Percentiles rank a stretch among this genome's conserved stretches.
phyloP scores from a whole-genome alignment of 2,329 filamentous ascomycete species.

The Alternaria longipes region DNA sequence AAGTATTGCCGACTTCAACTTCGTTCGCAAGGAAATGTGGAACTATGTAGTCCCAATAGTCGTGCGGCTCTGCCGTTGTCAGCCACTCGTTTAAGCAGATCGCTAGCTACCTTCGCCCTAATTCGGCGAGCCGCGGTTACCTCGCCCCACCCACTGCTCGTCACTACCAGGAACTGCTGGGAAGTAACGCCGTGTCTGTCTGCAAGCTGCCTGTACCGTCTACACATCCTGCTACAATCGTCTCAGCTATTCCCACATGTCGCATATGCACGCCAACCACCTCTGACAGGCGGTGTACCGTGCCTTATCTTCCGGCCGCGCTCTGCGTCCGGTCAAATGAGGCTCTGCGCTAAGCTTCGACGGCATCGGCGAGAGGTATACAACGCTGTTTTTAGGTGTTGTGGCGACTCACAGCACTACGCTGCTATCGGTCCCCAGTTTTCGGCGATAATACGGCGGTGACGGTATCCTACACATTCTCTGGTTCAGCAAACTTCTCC shows the following conservation, averaged over 20 bases:
- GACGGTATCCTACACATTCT: conserved; percentile 40
- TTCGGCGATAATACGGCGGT: conserved; percentile 33
- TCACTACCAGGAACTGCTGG: conserved; percentile 24
- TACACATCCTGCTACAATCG: conserved; percentile 15
- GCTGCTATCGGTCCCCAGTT: conserved; percentile 36
- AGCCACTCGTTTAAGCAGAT: conserved; percentile 16
- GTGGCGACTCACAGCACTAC: conserved; percentile 34
- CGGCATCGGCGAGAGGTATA: conserved; percentile 30
- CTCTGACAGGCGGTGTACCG: conserved; percentile 23
- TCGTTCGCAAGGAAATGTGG: background rate
- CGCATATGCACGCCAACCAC: conserved; percentile 16
- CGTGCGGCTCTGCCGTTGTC: conserved; percentile 24
- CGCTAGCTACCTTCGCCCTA: conserved; percentile 13
- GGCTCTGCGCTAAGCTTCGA: conserved; percentile 28
- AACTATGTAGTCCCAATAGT: conserved; percentile 6
- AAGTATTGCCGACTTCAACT: conserved; percentile 17
- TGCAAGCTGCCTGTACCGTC: conserved; percentile 21
- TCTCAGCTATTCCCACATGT: conserved; percentile 21
- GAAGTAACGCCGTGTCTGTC: conserved; percentile 17
- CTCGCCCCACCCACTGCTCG: conserved; percentile 24
- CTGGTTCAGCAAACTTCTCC: conserved; percentile 37
- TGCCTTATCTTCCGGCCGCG: conserved; percentile 35
- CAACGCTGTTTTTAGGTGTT: conserved; percentile 20
- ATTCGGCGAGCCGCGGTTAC: conserved; percentile 33
- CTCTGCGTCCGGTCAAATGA: conserved; percentile 27